A percentile compares a stretch with the other conserved stretches of the same genome.
Evolutionary conservation across 495 filamentous ascomycete genomes (phyloP).

Genomic region (Penicillium tannophilum): DNA sequence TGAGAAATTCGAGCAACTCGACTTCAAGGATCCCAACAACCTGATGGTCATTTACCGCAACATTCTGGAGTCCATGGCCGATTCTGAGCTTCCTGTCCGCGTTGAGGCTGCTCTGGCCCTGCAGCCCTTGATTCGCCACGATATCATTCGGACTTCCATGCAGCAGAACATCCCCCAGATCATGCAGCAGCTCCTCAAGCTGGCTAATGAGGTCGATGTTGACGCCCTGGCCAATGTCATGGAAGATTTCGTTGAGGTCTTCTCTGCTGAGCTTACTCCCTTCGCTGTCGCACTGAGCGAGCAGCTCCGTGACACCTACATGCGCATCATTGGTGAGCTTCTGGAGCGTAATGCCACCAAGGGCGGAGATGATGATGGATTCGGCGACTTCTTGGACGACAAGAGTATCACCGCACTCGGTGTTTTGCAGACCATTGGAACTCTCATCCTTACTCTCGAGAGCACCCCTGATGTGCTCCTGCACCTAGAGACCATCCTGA

Average conservation of each 20-base stretch:
- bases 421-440: conserved; percentile 96
- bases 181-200: conserved; percentile 96
- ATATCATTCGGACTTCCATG: conserved; percentile 91
- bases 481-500: conserved; percentile 91
- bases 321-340: conserved; percentile 89
- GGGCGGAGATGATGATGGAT: conserved; percentile 70
- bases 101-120: conserved; percentile 94
- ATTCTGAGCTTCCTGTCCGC: conserved; percentile 84
- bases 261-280: conserved; percentile 90
- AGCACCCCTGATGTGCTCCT: conserved; percentile 92
- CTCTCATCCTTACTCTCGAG: conserved; percentile 92
- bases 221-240: conserved; percentile 97
- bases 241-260: conserved; percentile 99
- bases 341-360: conserved; percentile 77
- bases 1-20: conserved; percentile 94
- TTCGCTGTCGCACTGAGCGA: conserved; percentile 98
- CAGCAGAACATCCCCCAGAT: conserved; percentile 98
- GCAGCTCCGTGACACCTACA: conserved; percentile 93
- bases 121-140: conserved; percentile 93
- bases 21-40: conserved; percentile 94
- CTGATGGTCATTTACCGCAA: conserved; percentile 94
- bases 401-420: conserved; percentile 98
- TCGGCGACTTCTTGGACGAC: conserved; percentile 91
- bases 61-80: conserved; percentile 95
- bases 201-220: conserved; percentile 94